Evolutionary conservation across 192 early-diverging fungal genomes (phyloP).

Genomic region (Coemansia brasiliensis): DNA sequence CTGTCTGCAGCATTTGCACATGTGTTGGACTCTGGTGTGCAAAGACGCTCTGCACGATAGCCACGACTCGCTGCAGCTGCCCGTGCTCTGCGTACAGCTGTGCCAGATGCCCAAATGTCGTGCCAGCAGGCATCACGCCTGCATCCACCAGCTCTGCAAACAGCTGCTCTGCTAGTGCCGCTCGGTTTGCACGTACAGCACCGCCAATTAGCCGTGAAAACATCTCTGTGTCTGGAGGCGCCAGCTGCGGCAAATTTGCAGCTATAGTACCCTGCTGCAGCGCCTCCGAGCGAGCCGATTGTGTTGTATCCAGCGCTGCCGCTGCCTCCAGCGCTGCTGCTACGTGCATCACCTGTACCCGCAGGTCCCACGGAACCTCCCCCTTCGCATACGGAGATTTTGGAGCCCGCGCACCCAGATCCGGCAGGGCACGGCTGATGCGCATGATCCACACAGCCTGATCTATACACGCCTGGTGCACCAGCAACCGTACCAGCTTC

Average conservation of each 20-base stretch:
- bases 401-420: slow-evolving; percentile 29
- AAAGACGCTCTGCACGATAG: slow-evolving; percentile 36
- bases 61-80: slow-evolving; percentile 34
- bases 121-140: slow-evolving; percentile 29
- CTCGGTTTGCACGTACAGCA: slow-evolving; percentile 35
- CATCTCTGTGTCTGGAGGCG: slow-evolving; percentile 33
- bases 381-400: slow-evolving; percentile 18
- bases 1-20: slow-evolving; percentile 24
- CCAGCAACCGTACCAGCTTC: slow-evolving; percentile 38
- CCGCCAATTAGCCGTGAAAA: slow-evolving; percentile 46
- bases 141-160: slow-evolving; percentile 46
- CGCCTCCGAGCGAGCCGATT: slow-evolving; percentile 24
- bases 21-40: slow-evolving; percentile 17
- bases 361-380: slow-evolving; percentile 49
- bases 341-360: slow-evolving; percentile 44
- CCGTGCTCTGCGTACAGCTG: slow-evolving; percentile 36
- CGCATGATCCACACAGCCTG: slow-evolving; percentile 55
- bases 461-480: slow-evolving; percentile 42
- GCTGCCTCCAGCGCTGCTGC: slow-evolving; percentile 45
- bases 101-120: slow-evolving; percentile 42
- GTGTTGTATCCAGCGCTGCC: slow-evolving; percentile 22
- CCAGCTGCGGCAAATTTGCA: slow-evolving; percentile 34
- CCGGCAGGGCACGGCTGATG: slow-evolving; percentile 47
- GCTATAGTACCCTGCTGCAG: slow-evolving; percentile 34
- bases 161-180: slow-evolving; percentile 34